Percentiles rank a stretch among this genome's conserved stretches.
Evolutionary conservation across 805 yeast genomes (phyloP).

Genomic region (Schwanniomyces sp.): DNA sequence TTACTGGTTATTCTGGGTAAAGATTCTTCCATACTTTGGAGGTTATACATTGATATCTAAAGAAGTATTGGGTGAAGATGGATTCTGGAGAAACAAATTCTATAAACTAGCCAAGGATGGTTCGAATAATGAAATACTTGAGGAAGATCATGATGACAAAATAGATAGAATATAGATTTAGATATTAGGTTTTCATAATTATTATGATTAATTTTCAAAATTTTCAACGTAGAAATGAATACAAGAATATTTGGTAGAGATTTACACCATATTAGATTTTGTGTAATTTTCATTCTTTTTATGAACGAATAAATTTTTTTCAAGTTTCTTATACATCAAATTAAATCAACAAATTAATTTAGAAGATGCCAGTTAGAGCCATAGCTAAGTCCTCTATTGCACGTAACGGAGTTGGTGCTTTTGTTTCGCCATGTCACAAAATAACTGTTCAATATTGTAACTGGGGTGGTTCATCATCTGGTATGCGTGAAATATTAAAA

Average conservation of each 20-base stretch:
- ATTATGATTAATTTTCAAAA: too few relatives aligned
- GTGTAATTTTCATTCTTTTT: background rate
- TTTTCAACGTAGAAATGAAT: too few relatives aligned
- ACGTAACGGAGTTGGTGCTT: conserved; percentile 77
- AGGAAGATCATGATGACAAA: background rate
- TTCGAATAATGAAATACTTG: background rate
- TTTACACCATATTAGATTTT: too few relatives aligned
- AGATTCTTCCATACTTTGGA: conserved; percentile 53
- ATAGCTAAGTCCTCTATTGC: conserved; percentile 58
- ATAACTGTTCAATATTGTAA: conserved; percentile 83
- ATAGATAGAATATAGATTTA: background rate
- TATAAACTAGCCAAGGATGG: conserved; percentile 28
- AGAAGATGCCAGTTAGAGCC: conserved; percentile 56
- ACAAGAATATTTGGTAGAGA: too few relatives aligned
- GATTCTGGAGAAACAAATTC: conserved; percentile 69
- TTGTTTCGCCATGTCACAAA: conserved; percentile 70
- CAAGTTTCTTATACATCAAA: background rate
- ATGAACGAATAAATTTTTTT: background rate
- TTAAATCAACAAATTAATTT: background rate
- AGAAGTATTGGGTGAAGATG: conserved; percentile 63
- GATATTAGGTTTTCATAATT: background rate
- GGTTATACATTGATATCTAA: conserved; percentile 51
- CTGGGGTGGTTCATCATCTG: conserved; percentile 93
- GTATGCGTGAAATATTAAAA: conserved; percentile 68
- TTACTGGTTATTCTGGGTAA: conserved; percentile 69